Evolutionary conservation across 2,329 filamentous ascomycete genomes (phyloP).

Genomic region (Bertia moriformis): DNA sequence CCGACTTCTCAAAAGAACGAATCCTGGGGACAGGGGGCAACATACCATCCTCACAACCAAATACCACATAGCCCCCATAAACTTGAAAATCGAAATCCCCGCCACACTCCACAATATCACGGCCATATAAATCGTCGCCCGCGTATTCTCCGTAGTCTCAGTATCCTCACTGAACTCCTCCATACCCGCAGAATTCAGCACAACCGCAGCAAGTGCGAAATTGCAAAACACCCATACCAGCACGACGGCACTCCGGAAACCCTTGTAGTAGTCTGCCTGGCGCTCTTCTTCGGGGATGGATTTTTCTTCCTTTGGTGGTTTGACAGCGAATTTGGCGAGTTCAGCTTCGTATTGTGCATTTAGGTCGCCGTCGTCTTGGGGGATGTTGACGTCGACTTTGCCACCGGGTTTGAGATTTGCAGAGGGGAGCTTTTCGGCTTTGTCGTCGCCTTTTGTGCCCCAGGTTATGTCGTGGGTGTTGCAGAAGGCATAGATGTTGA

Average conservation of each 20-base stretch:
- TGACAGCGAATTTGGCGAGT: constrained; percentile 56
- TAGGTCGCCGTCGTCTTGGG: constrained; percentile 86
- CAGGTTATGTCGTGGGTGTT: constrained; percentile 96
- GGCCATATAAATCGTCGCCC: constrained; percentile 27
- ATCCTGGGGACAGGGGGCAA: neutral
- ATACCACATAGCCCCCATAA: constrained; percentile 54
- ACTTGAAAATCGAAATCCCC: constrained; percentile 46
- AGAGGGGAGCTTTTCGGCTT: constrained; percentile 75
- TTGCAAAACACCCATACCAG: constrained; percentile 95
- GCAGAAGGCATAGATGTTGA: constrained; percentile 98
- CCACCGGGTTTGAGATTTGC: constrained; percentile 77
- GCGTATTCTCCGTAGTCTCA: constrained; percentile 21
- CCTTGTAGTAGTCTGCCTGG: constrained; percentile 81
- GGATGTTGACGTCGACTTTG: constrained; percentile 74
- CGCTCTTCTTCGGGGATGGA: constrained; percentile 39
- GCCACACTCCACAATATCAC: constrained; percentile 51
- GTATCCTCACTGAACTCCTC: constrained; percentile 39
- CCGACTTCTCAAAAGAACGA: neutral
- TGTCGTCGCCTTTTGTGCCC: constrained; percentile 97
- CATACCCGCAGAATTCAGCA: constrained; percentile 73
- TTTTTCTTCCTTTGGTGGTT: constrained; percentile 60
- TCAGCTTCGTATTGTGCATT: constrained; percentile 91
- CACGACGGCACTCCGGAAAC: constrained; percentile 82
- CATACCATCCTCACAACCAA: constrained; percentile 45
- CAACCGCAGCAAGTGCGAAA: constrained; percentile 71